Percentiles rank a stretch among this genome's conserved stretches.
Evolutionary conservation across 2,329 filamentous ascomycete species (phyloP).

Genomic region (Clonostachys rosea): DNA sequence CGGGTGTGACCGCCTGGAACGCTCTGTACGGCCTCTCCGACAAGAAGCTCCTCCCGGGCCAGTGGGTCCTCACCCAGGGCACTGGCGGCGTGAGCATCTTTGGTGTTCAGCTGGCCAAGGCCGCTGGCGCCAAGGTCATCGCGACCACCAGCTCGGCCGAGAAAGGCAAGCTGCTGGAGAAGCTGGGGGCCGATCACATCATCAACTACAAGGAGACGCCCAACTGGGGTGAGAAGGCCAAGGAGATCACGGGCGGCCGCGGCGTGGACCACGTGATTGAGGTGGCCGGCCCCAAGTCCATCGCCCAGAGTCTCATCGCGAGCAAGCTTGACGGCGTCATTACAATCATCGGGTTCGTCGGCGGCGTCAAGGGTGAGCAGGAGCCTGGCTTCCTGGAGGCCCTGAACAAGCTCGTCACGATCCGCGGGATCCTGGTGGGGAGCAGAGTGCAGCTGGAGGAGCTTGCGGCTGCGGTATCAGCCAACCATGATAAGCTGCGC

Average conservation of each 20-base stretch:
- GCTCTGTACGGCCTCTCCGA: slow-evolving; percentile 52
- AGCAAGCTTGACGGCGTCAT: slow-evolving; percentile 41
- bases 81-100: slow-evolving; percentile 67
- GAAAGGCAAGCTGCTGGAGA: slow-evolving; percentile 36
- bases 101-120: slow-evolving; percentile 53
- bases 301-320: slow-evolving; percentile 37
- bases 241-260: slow-evolving; percentile 31
- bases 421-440: slow-evolving; percentile 40
- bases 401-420: slow-evolving; percentile 26
- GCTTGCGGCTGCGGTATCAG: slow-evolving; percentile 44
- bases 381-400: slow-evolving; percentile 25
- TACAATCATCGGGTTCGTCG: slow-evolving; percentile 30
- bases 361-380: slow-evolving; percentile 12
- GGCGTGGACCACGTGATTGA: slow-evolving; percentile 44
- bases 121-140: slow-evolving; percentile 41
- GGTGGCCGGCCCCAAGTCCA: slow-evolving; percentile 36
- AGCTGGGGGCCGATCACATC: slow-evolving; percentile 43
- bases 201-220: slow-evolving; percentile 42
- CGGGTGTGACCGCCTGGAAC: slow-evolving; percentile 63
- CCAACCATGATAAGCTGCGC: slow-evolving; percentile 30
- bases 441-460: slow-evolving; percentile 43
- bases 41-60: slow-evolving; percentile 42
- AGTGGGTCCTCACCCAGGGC: slow-evolving; percentile 63
- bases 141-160: slow-evolving; percentile 39
- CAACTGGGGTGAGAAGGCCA: slow-evolving; percentile 39